Evolutionary conservation across 495 filamentous ascomycete species (phyloP).

Genomic region (Podospora pseudopauciseta): DNA sequence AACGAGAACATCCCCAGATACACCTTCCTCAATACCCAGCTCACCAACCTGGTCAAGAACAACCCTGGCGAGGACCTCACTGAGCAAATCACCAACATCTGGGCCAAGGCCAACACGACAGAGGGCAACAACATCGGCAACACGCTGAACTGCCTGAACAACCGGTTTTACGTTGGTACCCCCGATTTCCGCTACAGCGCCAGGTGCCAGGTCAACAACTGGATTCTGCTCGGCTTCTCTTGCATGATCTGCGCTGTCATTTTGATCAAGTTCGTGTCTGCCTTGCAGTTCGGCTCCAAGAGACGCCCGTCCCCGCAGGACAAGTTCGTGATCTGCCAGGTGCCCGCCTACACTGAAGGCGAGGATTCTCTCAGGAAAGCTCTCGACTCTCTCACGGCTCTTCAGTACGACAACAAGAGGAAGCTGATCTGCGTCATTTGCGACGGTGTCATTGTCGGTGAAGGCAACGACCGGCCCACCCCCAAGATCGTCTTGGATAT

Average conservation of each 20-base stretch:
- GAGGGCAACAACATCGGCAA: conserved; percentile 44
- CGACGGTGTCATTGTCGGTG: conserved; percentile 94
- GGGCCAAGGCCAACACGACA: conserved; percentile 36
- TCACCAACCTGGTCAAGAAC: conserved; percentile 64
- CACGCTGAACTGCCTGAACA: conserved; percentile 73
- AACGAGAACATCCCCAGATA: conserved; percentile 44
- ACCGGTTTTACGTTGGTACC: conserved; percentile 77
- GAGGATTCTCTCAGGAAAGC: conserved; percentile 91
- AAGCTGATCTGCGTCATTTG: conserved; percentile 93
- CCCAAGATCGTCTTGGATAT: conserved; percentile 97
- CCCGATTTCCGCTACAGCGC: conserved; percentile 77
- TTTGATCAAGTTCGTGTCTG: conserved; percentile 84
- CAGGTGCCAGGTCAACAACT: conserved; percentile 85
- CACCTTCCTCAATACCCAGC: conserved; percentile 61
- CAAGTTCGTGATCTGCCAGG: conserved; percentile 97
- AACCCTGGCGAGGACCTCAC: conserved; percentile 79
- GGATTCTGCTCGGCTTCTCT: conserved; percentile 82
- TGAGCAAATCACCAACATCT: conserved; percentile 51
- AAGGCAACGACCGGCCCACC: conserved; percentile 92
- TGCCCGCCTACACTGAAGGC: conserved; percentile 96
- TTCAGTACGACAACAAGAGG: conserved; percentile 96
- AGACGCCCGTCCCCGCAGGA: conserved; percentile 86
- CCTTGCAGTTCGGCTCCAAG: conserved; percentile 90
- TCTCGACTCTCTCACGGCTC: conserved; percentile 86
- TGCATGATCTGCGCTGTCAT: conserved; percentile 78